phyloP scores from a whole-genome alignment of 495 filamentous ascomycete species.

The Podospora sp. region DNA sequence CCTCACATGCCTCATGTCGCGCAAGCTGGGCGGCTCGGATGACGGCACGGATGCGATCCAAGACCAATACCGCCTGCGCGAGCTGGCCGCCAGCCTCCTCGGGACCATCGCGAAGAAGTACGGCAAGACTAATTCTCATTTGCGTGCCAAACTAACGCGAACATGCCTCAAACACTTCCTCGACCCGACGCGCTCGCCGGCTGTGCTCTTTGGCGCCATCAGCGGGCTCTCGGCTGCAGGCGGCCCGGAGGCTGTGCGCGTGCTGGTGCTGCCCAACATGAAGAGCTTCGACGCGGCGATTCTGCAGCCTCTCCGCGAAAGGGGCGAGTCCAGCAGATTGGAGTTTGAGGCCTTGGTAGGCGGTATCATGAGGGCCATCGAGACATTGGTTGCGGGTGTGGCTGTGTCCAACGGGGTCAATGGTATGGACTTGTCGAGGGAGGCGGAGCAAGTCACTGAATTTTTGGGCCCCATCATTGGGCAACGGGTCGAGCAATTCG shows the following conservation, averaged over 20 bases:
- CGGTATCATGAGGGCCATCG: slow-evolving; percentile 62
- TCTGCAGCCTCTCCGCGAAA: slow-evolving; percentile 61
- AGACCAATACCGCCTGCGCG: slow-evolving; percentile 79
- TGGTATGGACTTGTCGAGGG: slow-evolving; percentile 37
- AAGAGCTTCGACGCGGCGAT: slow-evolving; percentile 70
- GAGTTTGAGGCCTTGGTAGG: slow-evolving; percentile 67
- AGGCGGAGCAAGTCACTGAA: slow-evolving; percentile 56
- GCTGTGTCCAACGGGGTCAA: slow-evolving; percentile 31
- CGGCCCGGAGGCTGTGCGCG: slow-evolving; percentile 75
- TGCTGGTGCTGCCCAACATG: slow-evolving; percentile 79
- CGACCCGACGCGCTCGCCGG: slow-evolving; percentile 75
- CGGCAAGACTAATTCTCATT: slow-evolving; percentile 67
- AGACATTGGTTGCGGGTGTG: slow-evolving; percentile 38
- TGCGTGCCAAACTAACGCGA: slow-evolving; percentile 85
- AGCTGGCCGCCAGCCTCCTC: slow-evolving; percentile 78
- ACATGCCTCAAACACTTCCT: slow-evolving; percentile 89
- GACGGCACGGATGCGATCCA: slow-evolving; percentile 40
- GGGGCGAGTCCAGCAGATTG: slow-evolving; percentile 53
- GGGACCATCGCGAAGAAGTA: slow-evolving; percentile 74
- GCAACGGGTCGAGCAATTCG: slow-evolving; percentile 55
- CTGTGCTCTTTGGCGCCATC: slow-evolving; percentile 85
- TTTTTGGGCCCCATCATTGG: slow-evolving; percentile 64
- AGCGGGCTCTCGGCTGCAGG: slow-evolving; percentile 74
- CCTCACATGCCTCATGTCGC: slow-evolving; percentile 86
- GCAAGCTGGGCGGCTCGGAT: slow-evolving; percentile 68